Evolutionary conservation across 192 early-diverging fungal species (phyloP), one percentile per base, ranked within the genome.

Genomic region (Oehlia diaphana): DNA sequence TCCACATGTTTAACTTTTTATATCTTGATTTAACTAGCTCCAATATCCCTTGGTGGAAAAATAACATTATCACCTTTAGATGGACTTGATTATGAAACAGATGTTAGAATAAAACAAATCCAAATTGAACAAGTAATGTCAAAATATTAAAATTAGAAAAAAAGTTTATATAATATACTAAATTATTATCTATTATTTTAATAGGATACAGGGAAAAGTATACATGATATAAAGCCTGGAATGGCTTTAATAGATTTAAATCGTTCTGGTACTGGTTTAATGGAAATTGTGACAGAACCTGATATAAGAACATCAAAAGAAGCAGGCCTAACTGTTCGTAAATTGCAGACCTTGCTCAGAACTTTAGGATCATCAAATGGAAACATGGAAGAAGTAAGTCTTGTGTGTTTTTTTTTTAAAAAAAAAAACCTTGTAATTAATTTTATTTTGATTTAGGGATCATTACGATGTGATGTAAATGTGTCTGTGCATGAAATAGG

Each of bases 211-310:
- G 95, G 94, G 13, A 98, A 98, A 80, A 93, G 90, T 44, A 81
- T 94, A 3, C 90, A 92, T 80, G 91, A 87, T 35, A 82, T 88
- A 44, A 78, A 81, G 37, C 89, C 90, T 8, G 90, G 89, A 9
- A 79, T 88, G n/a, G 91, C 89, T 0, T 86, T 94, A 13, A 86
- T 94, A 13, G 97, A 98, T 74, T 83, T 96, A 47, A 98, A 98
- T 81, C 86, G 97, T 58, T 93, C 95, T 10, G 96, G 96, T 7
- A 90, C 92, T 2, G 95, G 92, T 7, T 83, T 98, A 69, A 89
- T 97, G 80, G 97, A 98, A 82, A 96, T 98, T 84, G 94, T 98
- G 0, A 97, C 93, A 2, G 90, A 92, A 74, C 95, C 97, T 0
- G 94, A 96, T 86, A 85, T 98, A 39, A 82, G 88, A n/a, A 92